phyloP scores from a whole-genome alignment of 2,329 filamentous ascomycete species.

The Penicillium janthinellum region DNA sequence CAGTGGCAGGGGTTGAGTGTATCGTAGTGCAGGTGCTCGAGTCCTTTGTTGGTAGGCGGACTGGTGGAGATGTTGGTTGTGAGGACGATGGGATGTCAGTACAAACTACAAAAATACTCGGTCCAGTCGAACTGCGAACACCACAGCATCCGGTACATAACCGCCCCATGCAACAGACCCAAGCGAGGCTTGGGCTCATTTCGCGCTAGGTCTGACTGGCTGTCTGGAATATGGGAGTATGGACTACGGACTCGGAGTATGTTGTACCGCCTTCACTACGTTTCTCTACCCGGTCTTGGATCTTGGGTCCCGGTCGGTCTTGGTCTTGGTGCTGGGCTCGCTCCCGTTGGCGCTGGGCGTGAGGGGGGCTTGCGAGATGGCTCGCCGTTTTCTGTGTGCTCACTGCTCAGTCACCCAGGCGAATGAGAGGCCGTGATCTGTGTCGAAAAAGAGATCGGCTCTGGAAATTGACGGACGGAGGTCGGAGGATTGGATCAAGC shows the following conservation, averaged over 20 bases:
- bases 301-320: neutral
- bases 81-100: neutral
- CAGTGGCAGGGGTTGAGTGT: neutral
- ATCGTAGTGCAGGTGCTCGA: neutral
- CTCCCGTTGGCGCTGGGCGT: neutral
- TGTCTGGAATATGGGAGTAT: neutral
- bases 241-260: constrained; percentile 4
- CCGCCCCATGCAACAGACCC: constrained; percentile 6
- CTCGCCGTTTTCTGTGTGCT: neutral
- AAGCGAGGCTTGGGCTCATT: constrained; percentile 10
- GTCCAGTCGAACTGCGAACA: neutral
- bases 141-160: neutral
- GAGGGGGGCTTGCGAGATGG: neutral
- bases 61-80: neutral
- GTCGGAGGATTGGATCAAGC: neutral
- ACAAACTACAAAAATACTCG: neutral
- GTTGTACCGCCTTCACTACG: constrained; percentile 1
- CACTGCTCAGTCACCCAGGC: neutral
- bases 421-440: neutral
- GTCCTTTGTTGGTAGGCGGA: neutral
- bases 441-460: constrained; percentile 8
- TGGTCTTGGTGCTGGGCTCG: neutral
- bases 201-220: neutral
- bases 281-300: neutral
- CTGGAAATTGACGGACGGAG: neutral